Base-by-base conservation (phyloP, 2,329 filamentous ascomycete species). In the Tolypocladium album region DNA sequence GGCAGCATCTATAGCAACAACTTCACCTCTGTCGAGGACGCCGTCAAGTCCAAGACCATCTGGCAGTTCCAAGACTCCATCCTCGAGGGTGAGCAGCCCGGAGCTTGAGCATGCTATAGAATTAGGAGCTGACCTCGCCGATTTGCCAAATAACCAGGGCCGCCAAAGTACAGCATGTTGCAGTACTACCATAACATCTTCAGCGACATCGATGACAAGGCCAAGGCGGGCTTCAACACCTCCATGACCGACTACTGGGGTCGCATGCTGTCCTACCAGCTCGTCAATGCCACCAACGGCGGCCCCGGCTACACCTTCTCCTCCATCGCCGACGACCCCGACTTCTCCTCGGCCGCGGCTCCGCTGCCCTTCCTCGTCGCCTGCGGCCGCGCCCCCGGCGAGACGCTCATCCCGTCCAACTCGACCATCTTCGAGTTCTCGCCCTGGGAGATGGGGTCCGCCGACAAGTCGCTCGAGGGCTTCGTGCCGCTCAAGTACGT, bases 241-340 rank as follows among this genome's bases (percentile, higher is more conserved):
- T 88, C 89, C 11, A 80, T 96, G 60, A 96, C 92, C 0, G 92
- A 97, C 75, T 91, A 91, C 72, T 96, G 92, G 88, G 90, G 89
- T 36, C 88, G 92, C 61, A 89, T 89, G 55, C 80, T 96, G n/a
- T 87, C 87, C 1, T 95, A 88, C 74, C 92, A 96, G 75, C 82
- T 96, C 56, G 82, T 96, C 70, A 89, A 93, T 69, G 88, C 84
- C 7, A 81, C 80, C 1, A 75, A 89, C 62, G 92, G 92, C 45
- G 92, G 90, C 0, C 84, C 88, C 17, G 79, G 78, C 17, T 92
- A 88, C 68, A 96, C 92, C 4, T 96, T 87, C 76, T 95, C 90
- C 3, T 94, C 90, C 4, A 78, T 79, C 66, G 76, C 71, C 74
- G 66, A 76, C 52, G 70, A 81, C 58, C 70, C 72, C 55, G 66